A percentile compares a stretch with the other conserved stretches of the same genome.
Evolutionary conservation across 257 asterid species (phyloP).

Genomic region (Lavandula angustifolia): DNA sequence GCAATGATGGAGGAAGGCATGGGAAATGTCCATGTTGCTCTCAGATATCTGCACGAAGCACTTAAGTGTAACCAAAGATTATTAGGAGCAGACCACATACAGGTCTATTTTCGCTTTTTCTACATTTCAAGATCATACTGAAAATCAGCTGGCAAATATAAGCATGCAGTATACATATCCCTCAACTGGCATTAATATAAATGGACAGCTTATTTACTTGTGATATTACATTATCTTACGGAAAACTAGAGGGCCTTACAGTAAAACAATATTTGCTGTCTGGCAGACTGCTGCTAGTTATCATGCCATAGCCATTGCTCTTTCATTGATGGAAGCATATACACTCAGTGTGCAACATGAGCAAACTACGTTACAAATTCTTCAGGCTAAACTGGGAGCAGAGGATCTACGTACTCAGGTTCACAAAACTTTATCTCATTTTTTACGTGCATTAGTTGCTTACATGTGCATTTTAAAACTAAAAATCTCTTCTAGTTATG

Average conservation of each 20-base stretch:
- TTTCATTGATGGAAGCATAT: constrained; percentile 98
- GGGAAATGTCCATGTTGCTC: constrained; percentile 99
- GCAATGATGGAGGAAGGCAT: constrained; percentile 99
- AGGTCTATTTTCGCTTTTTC: constrained; percentile 51
- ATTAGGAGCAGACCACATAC: constrained; percentile 96
- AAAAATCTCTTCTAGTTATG: background rate
- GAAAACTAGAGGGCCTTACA: constrained; percentile 25
- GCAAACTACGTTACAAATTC: constrained; percentile 95
- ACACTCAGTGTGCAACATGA: constrained; percentile 98
- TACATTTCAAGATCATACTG: constrained; percentile 13
- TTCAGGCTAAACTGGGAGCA: constrained; percentile 89
- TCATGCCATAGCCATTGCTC: constrained; percentile 99
- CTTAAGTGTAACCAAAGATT: constrained; percentile 90
- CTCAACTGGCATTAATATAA: constrained; percentile 14
- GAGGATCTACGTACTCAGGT: constrained; percentile 99
- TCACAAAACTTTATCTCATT: constrained; percentile 23
- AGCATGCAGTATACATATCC: background rate
- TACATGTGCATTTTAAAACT: background rate
- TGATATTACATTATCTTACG: constrained; percentile 30
- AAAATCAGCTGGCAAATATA: background rate
- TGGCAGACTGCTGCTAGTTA: constrained; percentile 99
- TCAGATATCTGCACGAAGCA: constrained; percentile 98
- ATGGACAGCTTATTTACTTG: constrained; percentile 12
- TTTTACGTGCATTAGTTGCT: constrained; percentile 11
- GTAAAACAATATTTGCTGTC: constrained; percentile 31